These are phyloP conservation scores for Urtica urens DNA, from an alignment of 306 rosid species.

Conservation along the genomic window DNA sequence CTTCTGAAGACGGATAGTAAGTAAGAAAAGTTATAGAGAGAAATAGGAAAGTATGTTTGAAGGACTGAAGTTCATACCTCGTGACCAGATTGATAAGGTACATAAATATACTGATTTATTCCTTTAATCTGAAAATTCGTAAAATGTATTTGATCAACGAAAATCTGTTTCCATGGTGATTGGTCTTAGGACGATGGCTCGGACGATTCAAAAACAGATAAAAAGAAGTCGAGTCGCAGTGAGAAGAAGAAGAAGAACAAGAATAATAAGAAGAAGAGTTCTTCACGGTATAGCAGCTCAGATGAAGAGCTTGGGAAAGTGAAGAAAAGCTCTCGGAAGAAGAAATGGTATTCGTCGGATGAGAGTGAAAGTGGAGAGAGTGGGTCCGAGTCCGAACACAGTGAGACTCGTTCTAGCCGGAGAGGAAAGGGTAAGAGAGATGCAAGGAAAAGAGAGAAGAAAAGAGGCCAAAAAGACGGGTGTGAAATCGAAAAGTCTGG, in stretches of 20 bases:
- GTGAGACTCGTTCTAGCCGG: slow-evolving; percentile 16
- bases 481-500: slow-evolving; percentile 17
- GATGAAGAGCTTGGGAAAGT: slow-evolving; percentile 42
- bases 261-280: slow-evolving; percentile 34
- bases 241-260: slow-evolving; percentile 27
- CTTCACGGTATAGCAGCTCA: slow-evolving; percentile 32
- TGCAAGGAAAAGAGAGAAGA: slow-evolving; percentile 20
- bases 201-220: slow-evolving; percentile 22
- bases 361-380: slow-evolving; percentile 29
- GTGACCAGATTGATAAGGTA: slow-evolving; percentile 28
- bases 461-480: slow-evolving; percentile 11
- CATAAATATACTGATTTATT: too few species aligned
- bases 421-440: slow-evolving; percentile 13
- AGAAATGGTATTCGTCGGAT: slow-evolving; percentile 62
- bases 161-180: background rate
- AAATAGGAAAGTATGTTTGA: slow-evolving; percentile 30
- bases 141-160: background rate
- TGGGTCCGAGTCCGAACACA: slow-evolving; percentile 24
- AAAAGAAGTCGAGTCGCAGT: slow-evolving; percentile 17
- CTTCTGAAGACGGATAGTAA: too few species aligned
- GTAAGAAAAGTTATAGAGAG: too few species aligned
- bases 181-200: slow-evolving; percentile 19
- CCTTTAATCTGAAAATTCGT: slow-evolving; percentile 3
- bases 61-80: slow-evolving; percentile 38
- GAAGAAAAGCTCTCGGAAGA: slow-evolving; percentile 41